A percentile compares a stretch with the other conserved stretches of the same genome.
These are phyloP conservation scores for Penicillium sp. DNA, from an alignment of 2,329 filamentous ascomycete species.

Conservation along the genomic window DNA sequence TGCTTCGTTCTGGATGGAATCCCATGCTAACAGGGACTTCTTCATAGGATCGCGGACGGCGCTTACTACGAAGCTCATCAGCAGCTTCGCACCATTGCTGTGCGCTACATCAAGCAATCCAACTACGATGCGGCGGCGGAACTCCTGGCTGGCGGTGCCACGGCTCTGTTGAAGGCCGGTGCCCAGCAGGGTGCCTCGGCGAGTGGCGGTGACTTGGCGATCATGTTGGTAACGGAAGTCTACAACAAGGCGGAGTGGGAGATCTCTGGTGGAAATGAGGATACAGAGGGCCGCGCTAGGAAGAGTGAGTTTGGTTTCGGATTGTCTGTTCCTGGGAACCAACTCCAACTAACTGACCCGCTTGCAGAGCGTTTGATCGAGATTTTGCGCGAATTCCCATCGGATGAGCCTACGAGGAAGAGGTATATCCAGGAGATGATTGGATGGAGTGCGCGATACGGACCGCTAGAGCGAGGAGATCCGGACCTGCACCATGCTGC, in stretches of 20 bases:
- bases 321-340: neutral
- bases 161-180: constrained; percentile 61
- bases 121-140: constrained; percentile 84
- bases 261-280: constrained; percentile 53
- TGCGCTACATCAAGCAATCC: constrained; percentile 81
- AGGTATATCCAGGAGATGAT: constrained; percentile 85
- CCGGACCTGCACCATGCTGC: constrained; percentile 91
- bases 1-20: neutral
- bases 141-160: constrained; percentile 76
- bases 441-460: constrained; percentile 77
- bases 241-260: constrained; percentile 80
- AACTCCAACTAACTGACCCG: neutral
- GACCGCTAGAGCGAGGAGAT: constrained; percentile 85
- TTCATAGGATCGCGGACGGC: constrained; percentile 71
- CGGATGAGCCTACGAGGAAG: constrained; percentile 84
- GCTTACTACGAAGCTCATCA: constrained; percentile 98
- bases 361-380: constrained; percentile 60
- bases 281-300: constrained; percentile 59
- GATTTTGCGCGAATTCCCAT: constrained; percentile 72
- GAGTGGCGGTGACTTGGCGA: constrained; percentile 81
- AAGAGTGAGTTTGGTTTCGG: constrained; percentile 32
- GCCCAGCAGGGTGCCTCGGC: constrained; percentile 82
- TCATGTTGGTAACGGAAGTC: constrained; percentile 82
- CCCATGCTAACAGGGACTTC: constrained; percentile 13
- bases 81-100: constrained; percentile 90